Base-by-base conservation (phyloP, 2,329 filamentous ascomycete genomes). In the Alternaria arborescens region DNA sequence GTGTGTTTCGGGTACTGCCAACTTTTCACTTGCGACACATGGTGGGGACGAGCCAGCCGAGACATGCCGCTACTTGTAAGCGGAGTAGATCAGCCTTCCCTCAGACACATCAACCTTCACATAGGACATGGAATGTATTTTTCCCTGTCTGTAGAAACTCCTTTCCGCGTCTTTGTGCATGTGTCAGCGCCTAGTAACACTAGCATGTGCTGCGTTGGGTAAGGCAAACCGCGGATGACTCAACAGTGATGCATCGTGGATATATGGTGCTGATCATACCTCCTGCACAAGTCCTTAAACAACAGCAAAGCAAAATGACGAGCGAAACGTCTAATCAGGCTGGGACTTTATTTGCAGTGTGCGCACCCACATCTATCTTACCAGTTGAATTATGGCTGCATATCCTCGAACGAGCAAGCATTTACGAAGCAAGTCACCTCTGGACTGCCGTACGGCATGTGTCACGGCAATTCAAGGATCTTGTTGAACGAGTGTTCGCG, bases 351-450 rank as follows among this genome's bases (percentile, higher is more conserved):
- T 26, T 26, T 26, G 24, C 24, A 26, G 24, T 26, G 24, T 26
- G 24, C 24, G 24, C 24, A 26, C 24, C 24, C 24, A 26, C 41
- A 22, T 52, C 42, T 10, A 11, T 14, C 18, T 44, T 71, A 3
- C 65, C 67, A 6, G 50, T 53, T 3, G 70, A 72, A 42, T 40
- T 71, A 47, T 71, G 65, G 67, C 52, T 70, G 14, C 55, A 67
- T 14, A 61, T 70, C 36, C 44, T 71, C 6, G 66, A 66, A 41
- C 18, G 38, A 24, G 43, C 32, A 8, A 40, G 44, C 10, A 24
- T 26, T 10, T 30, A 56, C 16, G 62, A 67, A 34, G 38, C 54
- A 30, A 46, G 58, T 18, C 58, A 72, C 34, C 63, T 72, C 10
- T 72, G 71, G 68, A 52, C 52, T 1, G 55, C 53, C 4, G 58